Evolutionary conservation across 139 green algal genomes (phyloP).

Genomic region (Ettlia oleoabundans): DNA sequence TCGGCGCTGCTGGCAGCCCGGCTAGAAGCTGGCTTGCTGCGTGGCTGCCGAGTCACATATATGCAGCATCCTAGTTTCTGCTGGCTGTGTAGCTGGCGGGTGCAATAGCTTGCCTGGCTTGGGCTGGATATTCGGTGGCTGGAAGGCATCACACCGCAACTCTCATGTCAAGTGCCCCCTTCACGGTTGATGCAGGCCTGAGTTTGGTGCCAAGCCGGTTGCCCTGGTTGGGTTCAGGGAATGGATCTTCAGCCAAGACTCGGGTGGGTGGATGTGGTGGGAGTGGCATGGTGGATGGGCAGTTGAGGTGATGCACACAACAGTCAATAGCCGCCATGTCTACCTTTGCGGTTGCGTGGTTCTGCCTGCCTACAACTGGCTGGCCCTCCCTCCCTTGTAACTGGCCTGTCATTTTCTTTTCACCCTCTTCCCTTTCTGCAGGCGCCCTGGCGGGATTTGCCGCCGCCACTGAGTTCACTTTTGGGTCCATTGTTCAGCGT

Average conservation of each 20-base stretch:
- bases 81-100: too few relatives aligned
- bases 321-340: too few relatives aligned
- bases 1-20: neutral
- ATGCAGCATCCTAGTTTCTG: too few relatives aligned
- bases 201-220: constrained; percentile 50
- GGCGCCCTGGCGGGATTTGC: constrained; percentile 79
- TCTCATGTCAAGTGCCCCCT: too few relatives aligned
- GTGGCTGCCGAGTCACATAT: too few relatives aligned
- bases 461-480: constrained; percentile 76
- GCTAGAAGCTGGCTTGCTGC: too few relatives aligned
- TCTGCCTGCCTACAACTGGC: too few relatives aligned
- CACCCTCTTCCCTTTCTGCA: neutral
- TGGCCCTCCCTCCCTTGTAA: neutral
- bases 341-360: too few relatives aligned
- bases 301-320: neutral
- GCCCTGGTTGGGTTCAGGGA: constrained; percentile 75
- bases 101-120: too few relatives aligned
- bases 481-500: constrained; percentile 83
- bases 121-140: too few relatives aligned
- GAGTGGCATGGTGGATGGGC: neutral
- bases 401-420: neutral
- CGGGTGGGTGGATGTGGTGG: constrained; percentile 22
- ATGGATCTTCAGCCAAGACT: constrained; percentile 73
- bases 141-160: too few relatives aligned
- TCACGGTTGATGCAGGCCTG: constrained; percentile 26